Evolutionary conservation across 257 asterid genomes (phyloP), one percentile per base, ranked within the genome.

Genomic region (Thymus mandschuricus): DNA sequence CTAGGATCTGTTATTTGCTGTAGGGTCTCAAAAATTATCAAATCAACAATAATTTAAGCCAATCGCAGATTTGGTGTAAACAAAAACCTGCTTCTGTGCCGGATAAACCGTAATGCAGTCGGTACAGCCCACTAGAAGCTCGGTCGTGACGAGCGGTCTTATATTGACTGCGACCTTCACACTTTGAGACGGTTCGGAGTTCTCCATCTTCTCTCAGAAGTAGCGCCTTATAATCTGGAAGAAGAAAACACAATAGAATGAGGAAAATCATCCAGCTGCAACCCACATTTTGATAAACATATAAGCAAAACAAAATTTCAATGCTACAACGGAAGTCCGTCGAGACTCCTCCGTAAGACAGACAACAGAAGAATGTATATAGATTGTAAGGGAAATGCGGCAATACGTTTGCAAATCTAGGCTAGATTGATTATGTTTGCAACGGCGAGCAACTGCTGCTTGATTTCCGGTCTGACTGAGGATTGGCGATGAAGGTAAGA

Each of bases 131-230:
- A 85, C 82, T 2, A 94, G 86, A 57, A 94, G 97, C 95, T 94
- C 99, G 0, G 96, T 38, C 5, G 99, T 94, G 46, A 94, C 95
- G 4, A 94, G 87, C 1, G 99, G 99, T 41, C 99, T 78, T 58
- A 94, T 56, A 76, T 94, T 87, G 34, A 94, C 97, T 1, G 97
- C 96, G 57, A 94, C 99, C 81, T 91, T 83, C 56, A 94, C 99
- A 50, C 88, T 85, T 75, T 92, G 97, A 0, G 97, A 78, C 40
- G 86, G 64, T 58, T 91, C 97, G 1, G 73, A 13, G 43, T 68
- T 76, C 28, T 93, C 96, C 96, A 93, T 91, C 77, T 67, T 69
- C 74, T n/a, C 44, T 44, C 72, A 49, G 56, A 54, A 57, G 43
- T 38, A 46, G 21, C 56, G 27, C 0, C 64, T 70, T 62, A 29